Percentiles rank a stretch among this genome's conserved stretches.
phyloP scores from a whole-genome alignment of 2,329 filamentous ascomycete genomes.

The Calonectria hawksworthii region DNA sequence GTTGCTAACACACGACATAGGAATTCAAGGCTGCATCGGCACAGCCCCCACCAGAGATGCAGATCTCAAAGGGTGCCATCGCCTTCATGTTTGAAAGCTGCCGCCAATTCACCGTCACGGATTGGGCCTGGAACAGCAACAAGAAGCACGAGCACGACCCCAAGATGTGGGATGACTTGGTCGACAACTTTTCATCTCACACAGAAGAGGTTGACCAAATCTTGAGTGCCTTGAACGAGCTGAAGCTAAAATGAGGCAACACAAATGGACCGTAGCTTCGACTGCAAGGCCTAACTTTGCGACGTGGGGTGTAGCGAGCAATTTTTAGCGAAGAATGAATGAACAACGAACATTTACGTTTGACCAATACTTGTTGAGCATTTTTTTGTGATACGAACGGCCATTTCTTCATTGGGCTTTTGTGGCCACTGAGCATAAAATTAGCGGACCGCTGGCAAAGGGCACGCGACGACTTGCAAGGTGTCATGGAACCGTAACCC shows the following conservation, averaged over 20 bases:
- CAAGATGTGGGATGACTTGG: conserved; percentile 44
- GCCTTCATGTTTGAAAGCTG: conserved; percentile 47
- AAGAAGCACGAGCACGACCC: conserved; percentile 46
- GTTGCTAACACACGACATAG: not conserved
- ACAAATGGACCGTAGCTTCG: not conserved
- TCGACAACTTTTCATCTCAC: conserved; percentile 42
- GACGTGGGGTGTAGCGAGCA: not conserved
- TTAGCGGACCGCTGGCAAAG: not conserved
- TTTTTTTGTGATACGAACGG: not conserved
- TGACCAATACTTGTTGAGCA: not conserved
- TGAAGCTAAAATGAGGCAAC: not conserved
- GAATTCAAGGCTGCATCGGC: conserved; percentile 43
- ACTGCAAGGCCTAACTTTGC: not conserved
- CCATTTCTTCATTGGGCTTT: not conserved
- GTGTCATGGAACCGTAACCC: not conserved
- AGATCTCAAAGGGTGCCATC: conserved; percentile 41
- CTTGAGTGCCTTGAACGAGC: not conserved
- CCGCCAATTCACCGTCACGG: conserved; percentile 40
- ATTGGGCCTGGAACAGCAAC: conserved; percentile 43
- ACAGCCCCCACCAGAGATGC: conserved; percentile 33
- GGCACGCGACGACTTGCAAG: not conserved
- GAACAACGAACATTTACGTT: no score
- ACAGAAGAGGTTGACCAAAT: conserved; percentile 38
- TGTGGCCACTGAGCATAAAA: not conserved
- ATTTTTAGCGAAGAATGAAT: not conserved